Evolutionary conservation across 805 yeast species (phyloP).

Genomic region (Starmerella vaccinii): DNA sequence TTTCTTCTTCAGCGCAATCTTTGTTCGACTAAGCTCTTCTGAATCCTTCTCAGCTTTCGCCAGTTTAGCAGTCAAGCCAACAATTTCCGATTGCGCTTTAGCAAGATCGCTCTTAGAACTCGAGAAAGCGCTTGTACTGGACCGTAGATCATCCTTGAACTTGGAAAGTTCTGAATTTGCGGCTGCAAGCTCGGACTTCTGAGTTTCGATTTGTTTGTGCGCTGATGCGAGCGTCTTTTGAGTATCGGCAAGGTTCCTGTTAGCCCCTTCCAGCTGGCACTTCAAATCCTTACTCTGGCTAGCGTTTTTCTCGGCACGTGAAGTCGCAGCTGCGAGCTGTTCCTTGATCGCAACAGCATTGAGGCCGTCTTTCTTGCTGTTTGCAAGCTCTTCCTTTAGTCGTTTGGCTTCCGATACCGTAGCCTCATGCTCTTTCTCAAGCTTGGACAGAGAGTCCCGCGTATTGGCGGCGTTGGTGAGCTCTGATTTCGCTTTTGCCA

Average conservation of each 20-base stretch:
- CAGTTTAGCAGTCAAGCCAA: slow-evolving; percentile 35
- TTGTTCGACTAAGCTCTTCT: slow-evolving; percentile 18
- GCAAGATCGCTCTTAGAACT: slow-evolving; percentile 7
- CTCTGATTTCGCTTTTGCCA: slow-evolving; percentile 23
- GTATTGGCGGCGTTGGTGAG: slow-evolving; percentile 8
- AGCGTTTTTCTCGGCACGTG: background rate
- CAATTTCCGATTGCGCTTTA: slow-evolving; percentile 27
- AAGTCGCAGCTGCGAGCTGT: background rate
- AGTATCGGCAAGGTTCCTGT: background rate
- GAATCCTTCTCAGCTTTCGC: slow-evolving; percentile 27
- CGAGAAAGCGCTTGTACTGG: slow-evolving; percentile 17
- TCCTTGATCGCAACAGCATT: background rate
- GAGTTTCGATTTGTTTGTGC: background rate
- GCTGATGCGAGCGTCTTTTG: background rate
- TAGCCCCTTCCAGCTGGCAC: background rate
- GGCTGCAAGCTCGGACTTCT: background rate
- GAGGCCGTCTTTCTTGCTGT: slow-evolving; percentile 6
- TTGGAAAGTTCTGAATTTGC: background rate
- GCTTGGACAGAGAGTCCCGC: background rate
- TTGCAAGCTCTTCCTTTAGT: slow-evolving; percentile 18
- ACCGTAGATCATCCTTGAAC: background rate
- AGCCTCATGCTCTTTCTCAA: slow-evolving; percentile 12
- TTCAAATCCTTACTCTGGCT: background rate
- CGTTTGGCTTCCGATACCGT: slow-evolving; percentile 11
- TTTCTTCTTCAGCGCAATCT: slow-evolving; percentile 10